Evolutionary conservation across 1,284 basidiomycete species (phyloP), one percentile per base, ranked within the genome.

Genomic region (Kalmanozyma brasiliensis): DNA sequence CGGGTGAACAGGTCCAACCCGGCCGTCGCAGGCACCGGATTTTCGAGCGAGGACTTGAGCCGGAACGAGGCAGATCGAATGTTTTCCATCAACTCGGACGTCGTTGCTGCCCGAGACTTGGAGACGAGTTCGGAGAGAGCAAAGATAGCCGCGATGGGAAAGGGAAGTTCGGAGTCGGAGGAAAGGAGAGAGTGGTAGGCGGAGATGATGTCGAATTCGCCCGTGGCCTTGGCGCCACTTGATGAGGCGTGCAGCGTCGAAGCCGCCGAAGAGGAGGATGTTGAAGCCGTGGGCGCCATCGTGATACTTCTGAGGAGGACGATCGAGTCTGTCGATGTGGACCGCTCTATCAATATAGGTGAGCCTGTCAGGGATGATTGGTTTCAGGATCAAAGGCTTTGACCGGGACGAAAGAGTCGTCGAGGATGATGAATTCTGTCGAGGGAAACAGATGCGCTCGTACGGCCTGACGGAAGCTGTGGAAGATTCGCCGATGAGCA

Each of bases 1-100:
- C 91, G 89, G 71, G 91, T 90, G 84, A 94, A 94, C 29, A 95
- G 86, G 81, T 94, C 91, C 80, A 91, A 91, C 37, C 93, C 93
- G n/a, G 92, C 92, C 65, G 90, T 90, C 52, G 93, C 85, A 63
- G 92, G 89, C 80, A 94, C 91, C 11, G 91, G 88, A 79, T 93
- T 94, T 35, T 88, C 85, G 0, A 89, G 87, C 19, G 86, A 86
- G 22, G 85, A 82, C 73, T 88, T 89, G 48, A 95, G 84, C 16
- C 85, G 84, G 7, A 88, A 85, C 2, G 91, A 90, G 24, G 89
- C 90, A 40, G 89, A 87, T 58, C 91, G 88, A 70, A 95, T 86
- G 49, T 89, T 90, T 70, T 91, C 88, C 38, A 92, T 89, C 42
- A 95, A 88, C 83, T 95, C 93, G 74, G 92, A 92, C 87, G 93